Evolutionary conservation across 257 asterid species (phyloP).

Genomic region (Buddleja alternifolia): DNA sequence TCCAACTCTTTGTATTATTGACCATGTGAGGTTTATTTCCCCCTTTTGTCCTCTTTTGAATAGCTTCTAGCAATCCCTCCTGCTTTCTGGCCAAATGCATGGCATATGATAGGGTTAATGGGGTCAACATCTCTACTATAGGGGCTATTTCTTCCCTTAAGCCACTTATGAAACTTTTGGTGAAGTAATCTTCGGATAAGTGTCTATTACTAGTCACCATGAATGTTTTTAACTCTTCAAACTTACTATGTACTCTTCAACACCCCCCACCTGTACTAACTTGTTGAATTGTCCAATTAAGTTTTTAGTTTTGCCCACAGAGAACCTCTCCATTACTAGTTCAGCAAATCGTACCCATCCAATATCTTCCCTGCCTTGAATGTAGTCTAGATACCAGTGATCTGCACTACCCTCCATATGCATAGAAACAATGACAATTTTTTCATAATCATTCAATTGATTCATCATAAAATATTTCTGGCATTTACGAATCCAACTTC

Average conservation of each 20-base stretch:
- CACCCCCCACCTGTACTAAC: no score
- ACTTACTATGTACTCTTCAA: not conserved
- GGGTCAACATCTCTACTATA: not conserved
- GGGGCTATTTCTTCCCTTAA: not conserved
- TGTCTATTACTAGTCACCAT: not conserved
- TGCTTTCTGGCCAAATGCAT: not conserved
- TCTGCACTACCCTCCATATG: no score
- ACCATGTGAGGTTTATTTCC: no score
- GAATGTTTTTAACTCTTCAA: not conserved
- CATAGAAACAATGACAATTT: not conserved
- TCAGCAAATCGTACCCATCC: not conserved
- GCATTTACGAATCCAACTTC: not conserved
- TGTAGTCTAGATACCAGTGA: not conserved
- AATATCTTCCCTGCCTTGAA: no score
- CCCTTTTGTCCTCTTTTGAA: no score
- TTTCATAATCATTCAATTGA: not conserved
- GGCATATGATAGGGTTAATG: not conserved
- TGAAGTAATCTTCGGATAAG: not conserved
- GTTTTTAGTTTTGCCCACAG: no score
- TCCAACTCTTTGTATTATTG: no score
- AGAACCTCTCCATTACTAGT: not conserved
- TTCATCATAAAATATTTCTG: not conserved
- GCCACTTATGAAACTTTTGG: not conserved
- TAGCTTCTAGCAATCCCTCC: not conserved
- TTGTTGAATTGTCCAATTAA: no score